Evolutionary conservation across 2,329 filamentous ascomycete genomes (phyloP).

Genomic region (Truncatella angustata): DNA sequence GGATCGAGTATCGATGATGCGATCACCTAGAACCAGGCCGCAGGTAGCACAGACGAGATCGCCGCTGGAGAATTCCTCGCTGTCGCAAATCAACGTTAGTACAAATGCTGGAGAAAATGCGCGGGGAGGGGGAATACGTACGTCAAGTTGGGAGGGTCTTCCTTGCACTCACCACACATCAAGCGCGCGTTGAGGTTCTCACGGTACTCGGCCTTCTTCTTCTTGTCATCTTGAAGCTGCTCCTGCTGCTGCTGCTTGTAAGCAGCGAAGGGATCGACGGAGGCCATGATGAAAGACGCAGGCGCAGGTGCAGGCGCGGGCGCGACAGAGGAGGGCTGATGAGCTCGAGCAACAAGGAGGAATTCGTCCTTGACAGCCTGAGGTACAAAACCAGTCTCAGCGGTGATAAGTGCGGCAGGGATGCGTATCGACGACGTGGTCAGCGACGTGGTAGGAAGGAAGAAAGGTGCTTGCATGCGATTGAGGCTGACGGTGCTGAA

Average conservation of each 20-base stretch:
- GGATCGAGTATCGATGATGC: constrained; percentile 91
- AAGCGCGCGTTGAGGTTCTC: constrained; percentile 86
- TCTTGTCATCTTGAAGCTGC: neutral
- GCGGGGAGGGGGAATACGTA: neutral
- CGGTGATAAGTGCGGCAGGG: neutral
- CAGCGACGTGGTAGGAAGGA: neutral
- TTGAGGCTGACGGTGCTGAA: constrained; percentile 2
- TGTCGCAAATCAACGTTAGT: constrained; percentile 20
- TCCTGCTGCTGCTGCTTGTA: constrained; percentile 28
- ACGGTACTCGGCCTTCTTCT: constrained; percentile 47
- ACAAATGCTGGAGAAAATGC: neutral
- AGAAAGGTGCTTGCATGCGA: neutral
- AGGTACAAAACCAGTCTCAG: no score
- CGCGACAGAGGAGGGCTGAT: neutral
- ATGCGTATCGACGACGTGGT: neutral
- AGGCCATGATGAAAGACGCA: constrained; percentile 13
- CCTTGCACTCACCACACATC: constrained; percentile 87
- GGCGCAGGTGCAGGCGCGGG: neutral
- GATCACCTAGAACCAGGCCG: constrained; percentile 84
- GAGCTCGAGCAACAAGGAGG: neutral
- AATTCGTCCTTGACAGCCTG: no score
- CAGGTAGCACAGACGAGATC: constrained; percentile 93
- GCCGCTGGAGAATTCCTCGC: constrained; percentile 88
- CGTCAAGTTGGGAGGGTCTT: constrained; percentile 79
- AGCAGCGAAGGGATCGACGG: constrained; percentile 45